Evolutionary conservation across 2,329 filamentous ascomycete genomes (phyloP), one percentile per base, ranked within the genome.

Genomic region (Biscogniauxia sp.): DNA sequence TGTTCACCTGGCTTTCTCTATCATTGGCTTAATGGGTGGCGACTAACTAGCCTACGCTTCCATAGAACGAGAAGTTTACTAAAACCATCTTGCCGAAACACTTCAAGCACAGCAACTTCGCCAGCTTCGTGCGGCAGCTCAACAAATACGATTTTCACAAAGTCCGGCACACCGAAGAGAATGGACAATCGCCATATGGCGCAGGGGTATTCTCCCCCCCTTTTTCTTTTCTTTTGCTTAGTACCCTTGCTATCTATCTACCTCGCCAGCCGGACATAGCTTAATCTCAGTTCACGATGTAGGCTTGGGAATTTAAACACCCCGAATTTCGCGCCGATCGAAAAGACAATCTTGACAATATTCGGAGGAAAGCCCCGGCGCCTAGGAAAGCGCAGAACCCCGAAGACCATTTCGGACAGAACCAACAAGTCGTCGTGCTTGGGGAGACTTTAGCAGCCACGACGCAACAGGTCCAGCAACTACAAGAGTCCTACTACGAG

Each of bases 301-400:
- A 95, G 91, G 87, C 89, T 13, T 96, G 92, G 92, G 95, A 99
- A 74, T 99, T 99, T 75, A 96, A 95, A 74, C 95, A 99, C 72
- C 94, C 94, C 13, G 93, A 97, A 70, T 99, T 99, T 79, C 91
- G 93, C 69, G 89, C 91, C 66, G 94, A 97, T 77, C 96, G 94
- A 77, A 97, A 97, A 76, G 93, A 97, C 73, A 95, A 93, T 53
- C 82, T 99, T 54, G 95, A 99, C 72, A 98, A 97, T 68, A 99
- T 99, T 71, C 88, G 93, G 70, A 85, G 95, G 68, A 99, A 99
- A 78, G 94, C 95, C 2, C 95, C 95, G 0, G 93, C 94, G 1
- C 91, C 94, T 2, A 84, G 94, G 66, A 98, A 97, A 74, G 77
- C 82, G 2, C 84, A 85, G 66, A 78, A 79, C 11, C 74, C 80